Evolutionary conservation across 140 eudicot species (phyloP), one percentile per base, ranked within the genome.

Genomic region (Senecio squalidus): DNA sequence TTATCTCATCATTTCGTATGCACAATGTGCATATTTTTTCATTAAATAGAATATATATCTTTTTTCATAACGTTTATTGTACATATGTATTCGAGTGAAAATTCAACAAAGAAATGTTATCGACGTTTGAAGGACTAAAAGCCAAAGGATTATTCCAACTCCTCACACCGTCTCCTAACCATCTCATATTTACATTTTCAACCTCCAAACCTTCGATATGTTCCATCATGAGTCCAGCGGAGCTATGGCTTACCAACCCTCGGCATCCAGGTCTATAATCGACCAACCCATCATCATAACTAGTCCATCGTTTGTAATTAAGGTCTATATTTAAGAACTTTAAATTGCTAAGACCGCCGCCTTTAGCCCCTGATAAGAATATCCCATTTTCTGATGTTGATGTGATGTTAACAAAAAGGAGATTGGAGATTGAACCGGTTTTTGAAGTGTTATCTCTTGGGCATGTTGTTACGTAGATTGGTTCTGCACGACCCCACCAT

Each of bases 401-500:
- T 0, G 96, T 78, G 28, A 91, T 83, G 78, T 91, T 91, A 30
- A 83, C 67, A 29, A 91, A 91, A 41, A 39, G 75, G 4, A 91
- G 29, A 56, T 79, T 75, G 5, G 92, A 83, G 58, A 91, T 84
- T 65, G 82, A 71, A 7, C 98, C 94, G 4, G 86, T 45, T 40
- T 62, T 77, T 6, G 96, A 65, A 15, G 60, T 53, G 56, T 18
- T 5, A 68, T 91, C 67, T 36, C 98, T 48, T 30, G 96, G 96
- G 70, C 98, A 91, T 54, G 92, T 78, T 33, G 98, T 91, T 45
- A 91, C 76, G 49, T 91, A 91, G 21, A 91, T 79, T 0, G 98
- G 94, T 66, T 91, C 98, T 15, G 96, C 96, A 56, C 98, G 80
- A 23, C 98, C 98, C 98, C 98, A 91, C 98, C 98, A 91, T 44